Percentiles rank a stretch among this genome's conserved stretches.
phyloP scores from a whole-genome alignment of 768 basidiomycete species.

The Russula abietina region DNA sequence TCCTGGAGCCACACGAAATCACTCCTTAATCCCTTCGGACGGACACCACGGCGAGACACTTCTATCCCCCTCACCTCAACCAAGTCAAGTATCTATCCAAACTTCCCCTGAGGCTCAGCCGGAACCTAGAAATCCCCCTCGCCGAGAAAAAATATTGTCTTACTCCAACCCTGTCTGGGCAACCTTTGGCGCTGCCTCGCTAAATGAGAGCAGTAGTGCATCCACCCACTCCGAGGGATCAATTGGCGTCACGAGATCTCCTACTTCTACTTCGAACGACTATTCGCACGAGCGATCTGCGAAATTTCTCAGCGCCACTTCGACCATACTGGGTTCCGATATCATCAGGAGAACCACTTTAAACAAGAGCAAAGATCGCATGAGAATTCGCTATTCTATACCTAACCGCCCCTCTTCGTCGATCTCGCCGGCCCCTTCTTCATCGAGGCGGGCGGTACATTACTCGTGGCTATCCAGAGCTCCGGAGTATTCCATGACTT shows the following conservation, averaged over 20 bases:
- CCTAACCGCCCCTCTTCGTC: background rate
- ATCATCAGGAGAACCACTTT: constrained; percentile 26
- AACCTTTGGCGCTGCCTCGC: constrained; percentile 5
- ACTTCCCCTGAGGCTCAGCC: background rate
- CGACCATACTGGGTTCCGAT: constrained; percentile 30
- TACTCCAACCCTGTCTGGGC: constrained; percentile 18
- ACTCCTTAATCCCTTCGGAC: background rate
- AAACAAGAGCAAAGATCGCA: constrained; percentile 10
- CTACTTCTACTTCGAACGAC: constrained; percentile 4
- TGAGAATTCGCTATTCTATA: constrained; percentile 3
- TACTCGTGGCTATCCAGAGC: constrained; percentile 9
- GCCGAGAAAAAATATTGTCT: constrained; percentile 12
- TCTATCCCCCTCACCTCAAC: background rate
- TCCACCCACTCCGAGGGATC: background rate
- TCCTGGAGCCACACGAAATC: background rate
- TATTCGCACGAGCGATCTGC: background rate
- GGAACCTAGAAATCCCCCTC: background rate
- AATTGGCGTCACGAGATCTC: background rate
- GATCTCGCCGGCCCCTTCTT: background rate
- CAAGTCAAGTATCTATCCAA: background rate
- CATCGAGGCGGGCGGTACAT: background rate
- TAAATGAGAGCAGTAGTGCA: background rate
- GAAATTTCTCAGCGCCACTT: constrained; percentile 12
- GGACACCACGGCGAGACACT: background rate
- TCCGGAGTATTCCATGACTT: background rate